Percentiles rank a stretch among this genome's conserved stretches.
phyloP scores from a whole-genome alignment of 73 alveolate genomes.

The Paramecium sexaurelia region DNA sequence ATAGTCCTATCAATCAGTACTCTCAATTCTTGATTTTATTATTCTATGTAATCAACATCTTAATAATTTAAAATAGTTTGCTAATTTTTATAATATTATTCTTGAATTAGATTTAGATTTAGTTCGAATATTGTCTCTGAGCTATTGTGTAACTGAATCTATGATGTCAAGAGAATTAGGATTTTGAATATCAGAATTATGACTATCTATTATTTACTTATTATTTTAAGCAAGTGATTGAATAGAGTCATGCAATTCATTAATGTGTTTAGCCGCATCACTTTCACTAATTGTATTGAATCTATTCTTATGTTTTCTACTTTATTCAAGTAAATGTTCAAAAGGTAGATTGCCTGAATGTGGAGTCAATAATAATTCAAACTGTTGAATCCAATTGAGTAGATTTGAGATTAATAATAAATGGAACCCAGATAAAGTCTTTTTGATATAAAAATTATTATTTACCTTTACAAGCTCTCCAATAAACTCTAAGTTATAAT shows the following conservation, averaged over 20 bases:
- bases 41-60: not conserved
- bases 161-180: not conserved
- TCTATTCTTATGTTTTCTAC: not conserved
- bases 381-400: constrained; percentile 1
- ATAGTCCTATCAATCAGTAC: not conserved
- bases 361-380: not conserved
- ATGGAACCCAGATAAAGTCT: constrained; percentile 11
- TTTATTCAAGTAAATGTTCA: constrained; percentile 14
- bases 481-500: not conserved
- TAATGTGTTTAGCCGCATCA: not conserved
- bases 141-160: not conserved
- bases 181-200: not conserved
- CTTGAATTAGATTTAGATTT: not conserved
- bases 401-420: not conserved
- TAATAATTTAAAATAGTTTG: not conserved
- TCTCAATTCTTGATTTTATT: not conserved
- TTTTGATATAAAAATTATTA: not conserved
- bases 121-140: not conserved
- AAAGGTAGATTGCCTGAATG: not conserved
- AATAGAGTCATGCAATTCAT: constrained; percentile 23
- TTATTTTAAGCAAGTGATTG: not conserved
- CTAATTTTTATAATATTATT: not conserved
- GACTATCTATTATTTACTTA: not conserved
- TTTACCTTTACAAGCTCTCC: constrained; percentile 26
- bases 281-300: not conserved